Conservation (phyloP, 2,329 filamentous ascomycete species). For the Fusarium algeriense region DNA sequence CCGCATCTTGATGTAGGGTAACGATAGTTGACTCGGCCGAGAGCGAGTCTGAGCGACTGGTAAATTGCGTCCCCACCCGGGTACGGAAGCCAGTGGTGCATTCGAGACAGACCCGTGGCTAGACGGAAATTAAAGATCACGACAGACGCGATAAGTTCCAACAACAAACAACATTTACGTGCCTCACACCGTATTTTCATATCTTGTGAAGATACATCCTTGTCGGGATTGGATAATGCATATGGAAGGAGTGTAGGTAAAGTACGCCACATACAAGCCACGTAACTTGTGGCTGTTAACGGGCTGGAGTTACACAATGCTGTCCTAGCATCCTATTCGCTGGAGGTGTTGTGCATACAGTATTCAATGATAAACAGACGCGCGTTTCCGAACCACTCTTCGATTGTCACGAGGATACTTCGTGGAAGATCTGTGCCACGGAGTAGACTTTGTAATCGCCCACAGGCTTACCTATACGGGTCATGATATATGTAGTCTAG, state of each 20-base stretch:
- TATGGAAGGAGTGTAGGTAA: constrained; percentile 9
- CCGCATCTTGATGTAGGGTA: constrained; percentile 29
- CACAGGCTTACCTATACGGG: neutral
- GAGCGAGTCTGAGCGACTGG: neutral
- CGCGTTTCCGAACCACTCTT: neutral
- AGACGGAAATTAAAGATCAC: constrained; percentile 33
- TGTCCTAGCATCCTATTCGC: neutral
- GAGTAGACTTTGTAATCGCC: neutral
- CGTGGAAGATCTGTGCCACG: neutral
- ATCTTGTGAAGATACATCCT: constrained; percentile 3
- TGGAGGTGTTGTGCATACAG: neutral
- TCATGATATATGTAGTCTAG: too few species aligned
- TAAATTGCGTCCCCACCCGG: constrained; percentile 30
- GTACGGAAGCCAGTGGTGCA: constrained; percentile 12
- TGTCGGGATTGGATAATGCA: neutral
- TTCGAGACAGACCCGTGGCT: constrained; percentile 27
- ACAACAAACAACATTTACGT: constrained; percentile 23
- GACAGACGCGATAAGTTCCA: constrained; percentile 15
- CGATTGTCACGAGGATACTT: neutral
- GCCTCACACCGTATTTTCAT: constrained; percentile 40
- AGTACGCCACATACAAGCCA: constrained; percentile 15
- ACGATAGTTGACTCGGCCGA: constrained; percentile 32
- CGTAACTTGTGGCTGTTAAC: neutral
- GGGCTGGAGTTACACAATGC: neutral
- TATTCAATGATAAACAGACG: neutral